Evolutionary conservation across 2,329 filamentous ascomycete species (phyloP), one percentile per base, ranked within the genome.

Genomic region (Nannizziopsis arthrosporioides): DNA sequence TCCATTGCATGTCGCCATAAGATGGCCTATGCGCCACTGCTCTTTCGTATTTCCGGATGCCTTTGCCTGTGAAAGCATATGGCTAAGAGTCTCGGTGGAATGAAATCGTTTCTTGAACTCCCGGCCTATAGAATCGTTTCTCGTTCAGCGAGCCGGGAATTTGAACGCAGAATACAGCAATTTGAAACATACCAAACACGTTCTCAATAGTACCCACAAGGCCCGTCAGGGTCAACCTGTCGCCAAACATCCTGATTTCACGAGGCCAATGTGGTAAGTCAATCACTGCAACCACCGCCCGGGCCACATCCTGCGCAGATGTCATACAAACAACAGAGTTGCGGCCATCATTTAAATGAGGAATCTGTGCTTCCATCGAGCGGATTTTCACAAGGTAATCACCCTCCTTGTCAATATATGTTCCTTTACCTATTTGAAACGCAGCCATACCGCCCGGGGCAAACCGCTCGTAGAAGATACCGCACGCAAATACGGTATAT

Each of bases 391-490:
- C 69, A 43, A 88, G 68, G 56, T 82, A 87, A 55, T 78, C 75
- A 4, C 82, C 81, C 53, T 81, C 75, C 11, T 67, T 68, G 7
- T 69, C 66, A 17, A 79, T 67, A 14, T 74, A 73, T 37, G 72
- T 73, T n/a, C 72, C 71, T 5, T 61, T 52, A 0, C 82, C 82
- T 41, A 87, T 79, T 31, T 73, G 68, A 47, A 78, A 72, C 14
- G 71, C 68, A 10, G 71, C 70, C 50, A 88, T 72, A 0, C 84
- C 84, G 2, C 76, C 78, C 0, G 79, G 80, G 15, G 77, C 78
- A 57, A 88, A 87, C 0, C 82, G 72, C 60, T 88, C 84, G 70
- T 86, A 88, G 54, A 88, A 78, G 27, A 87, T 65, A 15, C 84
- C 84, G 56, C 84, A 88, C 0, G 80, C 77, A 63, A 88, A 87